Conservation (phyloP, 1,284 basidiomycete species). For the Calocybe gambosa region DNA sequence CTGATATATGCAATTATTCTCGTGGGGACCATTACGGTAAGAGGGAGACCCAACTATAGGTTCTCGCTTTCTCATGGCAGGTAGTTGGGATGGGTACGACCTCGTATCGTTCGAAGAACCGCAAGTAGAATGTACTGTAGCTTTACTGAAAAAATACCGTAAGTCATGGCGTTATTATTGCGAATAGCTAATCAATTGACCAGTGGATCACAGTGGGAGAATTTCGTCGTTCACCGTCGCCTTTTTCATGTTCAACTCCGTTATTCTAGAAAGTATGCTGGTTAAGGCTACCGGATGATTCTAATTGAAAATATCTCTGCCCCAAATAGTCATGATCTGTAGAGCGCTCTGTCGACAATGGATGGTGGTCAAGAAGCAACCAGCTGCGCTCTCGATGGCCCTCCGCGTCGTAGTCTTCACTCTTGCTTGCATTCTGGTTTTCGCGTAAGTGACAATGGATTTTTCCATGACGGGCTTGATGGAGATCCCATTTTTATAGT, state of each 20-base stretch:
- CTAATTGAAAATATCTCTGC: too few relatives aligned
- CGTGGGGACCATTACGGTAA: conserved; percentile 8
- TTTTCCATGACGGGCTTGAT: not conserved
- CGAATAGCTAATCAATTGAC: not conserved
- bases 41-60: not conserved
- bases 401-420: conserved; percentile 12
- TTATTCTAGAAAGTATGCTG: conserved; percentile 10
- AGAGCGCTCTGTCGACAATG: conserved; percentile 8
- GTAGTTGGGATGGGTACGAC: conserved; percentile 9
- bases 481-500: conserved; percentile 3
- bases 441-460: conserved; percentile 4
- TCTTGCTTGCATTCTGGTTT: conserved; percentile 7
- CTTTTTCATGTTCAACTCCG: conserved; percentile 6
- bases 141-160: conserved; percentile 9
- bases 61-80: not conserved
- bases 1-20: conserved; percentile 8
- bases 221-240: conserved; percentile 7
- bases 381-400: conserved; percentile 7
- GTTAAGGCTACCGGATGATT: too few relatives aligned
- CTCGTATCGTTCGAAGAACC: conserved; percentile 6
- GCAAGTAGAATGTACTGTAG: conserved; percentile 13
- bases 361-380: conserved; percentile 6
- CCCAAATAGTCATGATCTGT: conserved; percentile 8
- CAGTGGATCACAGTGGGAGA: conserved; percentile 2
- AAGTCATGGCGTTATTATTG: not conserved